phyloP scores from a whole-genome alignment of 2,329 filamentous ascomycete species.

The Colletotrichum magnum region DNA sequence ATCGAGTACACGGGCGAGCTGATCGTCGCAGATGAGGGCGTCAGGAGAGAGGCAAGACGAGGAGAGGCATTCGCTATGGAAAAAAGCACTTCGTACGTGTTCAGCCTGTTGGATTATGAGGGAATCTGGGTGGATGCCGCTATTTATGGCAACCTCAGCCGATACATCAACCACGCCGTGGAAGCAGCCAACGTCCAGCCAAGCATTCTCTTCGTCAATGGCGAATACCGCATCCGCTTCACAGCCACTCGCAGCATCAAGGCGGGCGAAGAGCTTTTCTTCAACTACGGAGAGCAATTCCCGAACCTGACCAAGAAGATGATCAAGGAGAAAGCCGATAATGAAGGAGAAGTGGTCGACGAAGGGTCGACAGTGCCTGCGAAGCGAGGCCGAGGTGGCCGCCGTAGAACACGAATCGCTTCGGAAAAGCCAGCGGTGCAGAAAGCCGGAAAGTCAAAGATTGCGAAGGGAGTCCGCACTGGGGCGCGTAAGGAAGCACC shows the following conservation, averaged over 20 bases:
- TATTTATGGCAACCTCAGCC: slow-evolving; percentile 82
- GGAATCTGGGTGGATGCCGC: slow-evolving; percentile 81
- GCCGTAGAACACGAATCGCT: slow-evolving; percentile 12
- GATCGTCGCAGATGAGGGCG: slow-evolving; percentile 77
- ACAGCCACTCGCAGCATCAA: slow-evolving; percentile 76
- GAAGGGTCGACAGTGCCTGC: slow-evolving; percentile 7
- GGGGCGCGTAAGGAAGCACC: slow-evolving; percentile 40
- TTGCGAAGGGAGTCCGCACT: slow-evolving; percentile 33
- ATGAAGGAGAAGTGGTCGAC: slow-evolving; percentile 39
- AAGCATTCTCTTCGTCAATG: slow-evolving; percentile 79
- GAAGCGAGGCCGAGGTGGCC: slow-evolving; percentile 29
- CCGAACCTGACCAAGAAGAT: slow-evolving; percentile 71
- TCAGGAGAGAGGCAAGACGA: slow-evolving; percentile 74
- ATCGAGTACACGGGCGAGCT: slow-evolving; percentile 87
- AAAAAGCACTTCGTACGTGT: slow-evolving; percentile 74
- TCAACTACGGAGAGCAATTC: slow-evolving; percentile 83
- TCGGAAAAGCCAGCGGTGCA: slow-evolving; percentile 24
- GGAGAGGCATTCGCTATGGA: slow-evolving; percentile 74
- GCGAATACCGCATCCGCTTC: slow-evolving; percentile 83
- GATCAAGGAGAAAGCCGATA: slow-evolving; percentile 57
- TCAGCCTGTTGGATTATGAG: slow-evolving; percentile 71
- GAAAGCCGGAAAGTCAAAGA: slow-evolving; percentile 31
- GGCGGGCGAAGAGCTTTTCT: slow-evolving; percentile 83
- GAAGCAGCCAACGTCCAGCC: slow-evolving; percentile 70
- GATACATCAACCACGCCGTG: slow-evolving; percentile 86